These are phyloP conservation scores for Mucor indicus DNA, from an alignment of 371 early-diverging fungal genomes.

Conservation along the genomic window DNA sequence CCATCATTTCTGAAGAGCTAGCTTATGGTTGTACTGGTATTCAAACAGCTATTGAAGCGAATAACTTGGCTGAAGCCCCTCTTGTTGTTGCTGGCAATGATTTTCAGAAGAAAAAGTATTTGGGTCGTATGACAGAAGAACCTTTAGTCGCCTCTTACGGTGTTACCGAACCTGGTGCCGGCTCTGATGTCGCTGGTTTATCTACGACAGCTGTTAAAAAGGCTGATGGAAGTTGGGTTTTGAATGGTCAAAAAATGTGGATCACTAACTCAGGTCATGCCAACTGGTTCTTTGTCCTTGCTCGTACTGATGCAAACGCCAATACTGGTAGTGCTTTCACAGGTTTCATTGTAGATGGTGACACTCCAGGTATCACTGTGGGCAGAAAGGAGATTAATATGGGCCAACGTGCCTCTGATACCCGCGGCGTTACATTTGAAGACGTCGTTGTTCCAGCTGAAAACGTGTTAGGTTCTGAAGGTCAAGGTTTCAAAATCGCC, in stretches of 20 bases:
- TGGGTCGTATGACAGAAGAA: conserved; percentile 92
- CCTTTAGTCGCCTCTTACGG: conserved; percentile 94
- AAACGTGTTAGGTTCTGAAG: conserved; percentile 71
- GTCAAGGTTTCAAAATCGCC: conserved; percentile 93
- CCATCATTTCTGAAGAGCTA: conserved; percentile 82
- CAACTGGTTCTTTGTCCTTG: conserved; percentile 98
- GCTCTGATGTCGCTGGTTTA: conserved; percentile 74
- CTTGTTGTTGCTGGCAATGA: conserved; percentile 86
- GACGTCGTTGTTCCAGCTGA: conserved; percentile 92
- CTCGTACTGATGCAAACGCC: conserved; percentile 81
- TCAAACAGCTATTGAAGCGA: conserved; percentile 96
- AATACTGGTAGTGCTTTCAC: conserved; percentile 90
- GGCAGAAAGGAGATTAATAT: conserved; percentile 97
- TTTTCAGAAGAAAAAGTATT: conserved; percentile 84
- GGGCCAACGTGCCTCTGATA: conserved; percentile 94
- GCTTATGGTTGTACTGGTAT: conserved; percentile 97
- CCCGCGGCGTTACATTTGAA: conserved; percentile 93
- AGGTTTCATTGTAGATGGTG: conserved; percentile 93
- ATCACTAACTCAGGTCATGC: conserved; percentile 97
- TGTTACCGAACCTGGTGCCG: conserved; percentile 86
- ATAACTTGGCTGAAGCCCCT: conserved; percentile 93
- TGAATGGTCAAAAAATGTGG: conserved; percentile 82
- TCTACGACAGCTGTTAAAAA: conserved; percentile 66
- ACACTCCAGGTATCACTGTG: conserved; percentile 83
- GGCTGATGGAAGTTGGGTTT: conserved; percentile 61